phyloP scores from a whole-genome alignment of 306 rosid genomes.

The Delonix regia region DNA sequence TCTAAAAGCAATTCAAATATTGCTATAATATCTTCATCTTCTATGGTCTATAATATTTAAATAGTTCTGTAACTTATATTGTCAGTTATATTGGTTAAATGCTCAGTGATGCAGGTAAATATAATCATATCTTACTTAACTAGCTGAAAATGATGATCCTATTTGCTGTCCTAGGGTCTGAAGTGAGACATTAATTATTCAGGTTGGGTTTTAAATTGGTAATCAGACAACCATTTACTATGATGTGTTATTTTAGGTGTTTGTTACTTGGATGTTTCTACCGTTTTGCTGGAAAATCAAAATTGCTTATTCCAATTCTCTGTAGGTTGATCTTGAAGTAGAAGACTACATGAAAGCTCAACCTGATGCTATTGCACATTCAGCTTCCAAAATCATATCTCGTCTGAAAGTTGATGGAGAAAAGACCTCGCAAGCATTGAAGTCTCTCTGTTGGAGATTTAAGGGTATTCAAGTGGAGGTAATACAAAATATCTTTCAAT shows the following conservation, averaged over 20 bases:
- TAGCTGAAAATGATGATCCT: background rate
- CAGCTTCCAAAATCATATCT: slow-evolving; percentile 83
- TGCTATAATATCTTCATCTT: background rate
- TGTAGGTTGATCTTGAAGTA: slow-evolving; percentile 73
- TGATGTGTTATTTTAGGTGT: background rate
- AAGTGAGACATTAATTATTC: slow-evolving; percentile 7
- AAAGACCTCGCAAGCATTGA: slow-evolving; percentile 79
- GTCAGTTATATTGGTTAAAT: background rate
- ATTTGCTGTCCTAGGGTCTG: background rate
- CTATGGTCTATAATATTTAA: background rate
- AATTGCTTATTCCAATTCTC: slow-evolving; percentile 34
- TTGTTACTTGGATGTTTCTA: slow-evolving; percentile 26
- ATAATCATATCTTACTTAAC: background rate
- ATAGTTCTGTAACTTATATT: background rate
- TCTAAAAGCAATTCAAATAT: background rate
- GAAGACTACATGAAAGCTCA: slow-evolving; percentile 84
- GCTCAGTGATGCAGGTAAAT: slow-evolving; percentile 2
- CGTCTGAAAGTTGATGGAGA: slow-evolving; percentile 88
- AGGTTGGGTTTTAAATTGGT: background rate
- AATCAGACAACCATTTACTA: slow-evolving; percentile 1
- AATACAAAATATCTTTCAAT: slow-evolving; percentile 32
- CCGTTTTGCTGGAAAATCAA: slow-evolving; percentile 20
- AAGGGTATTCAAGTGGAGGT: slow-evolving; percentile 97
- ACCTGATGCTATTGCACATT: slow-evolving; percentile 88
- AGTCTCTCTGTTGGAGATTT: slow-evolving; percentile 86